phyloP scores from a whole-genome alignment of 2,329 filamentous ascomycete genomes.

The Pezicula carpinea region DNA sequence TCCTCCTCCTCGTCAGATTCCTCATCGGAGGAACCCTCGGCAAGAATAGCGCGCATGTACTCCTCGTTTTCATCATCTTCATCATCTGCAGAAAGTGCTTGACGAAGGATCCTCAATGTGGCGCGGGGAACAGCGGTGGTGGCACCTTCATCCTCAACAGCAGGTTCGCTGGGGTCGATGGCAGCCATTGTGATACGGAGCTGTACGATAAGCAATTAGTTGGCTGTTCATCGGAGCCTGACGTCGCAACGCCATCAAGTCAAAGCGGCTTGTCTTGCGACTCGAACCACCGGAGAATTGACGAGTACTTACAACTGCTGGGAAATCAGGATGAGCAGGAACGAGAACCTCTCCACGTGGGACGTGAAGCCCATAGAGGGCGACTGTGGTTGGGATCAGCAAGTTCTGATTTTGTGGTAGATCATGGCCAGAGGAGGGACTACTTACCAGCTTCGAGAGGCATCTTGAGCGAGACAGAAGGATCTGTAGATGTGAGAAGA shows the following conservation, averaged over 20 bases:
- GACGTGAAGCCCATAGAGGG: constrained; percentile 89
- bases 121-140: constrained; percentile 66
- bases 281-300: not conserved
- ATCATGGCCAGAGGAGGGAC: not conserved
- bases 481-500: constrained; percentile 9
- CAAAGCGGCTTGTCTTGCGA: not conserved
- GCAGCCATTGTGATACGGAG: constrained; percentile 99
- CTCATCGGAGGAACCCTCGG: constrained; percentile 41
- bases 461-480: constrained; percentile 37
- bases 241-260: not conserved
- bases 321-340: constrained; percentile 72
- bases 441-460: constrained; percentile 43
- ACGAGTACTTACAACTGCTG: constrained; percentile 67
- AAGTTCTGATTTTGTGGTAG: constrained; percentile 10
- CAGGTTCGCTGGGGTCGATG: constrained; percentile 79
- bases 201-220: constrained; percentile 39
- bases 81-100: constrained; percentile 53
- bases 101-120: constrained; percentile 86
- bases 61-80: constrained; percentile 64
- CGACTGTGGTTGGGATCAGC: constrained; percentile 48
- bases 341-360: constrained; percentile 80
- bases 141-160: constrained; percentile 59
- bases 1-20: constrained; percentile 59
- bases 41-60: constrained; percentile 52
- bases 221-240: not conserved